phyloP scores from a whole-genome alignment of 2,329 filamentous ascomycete genomes.

The Onygena corvina region DNA sequence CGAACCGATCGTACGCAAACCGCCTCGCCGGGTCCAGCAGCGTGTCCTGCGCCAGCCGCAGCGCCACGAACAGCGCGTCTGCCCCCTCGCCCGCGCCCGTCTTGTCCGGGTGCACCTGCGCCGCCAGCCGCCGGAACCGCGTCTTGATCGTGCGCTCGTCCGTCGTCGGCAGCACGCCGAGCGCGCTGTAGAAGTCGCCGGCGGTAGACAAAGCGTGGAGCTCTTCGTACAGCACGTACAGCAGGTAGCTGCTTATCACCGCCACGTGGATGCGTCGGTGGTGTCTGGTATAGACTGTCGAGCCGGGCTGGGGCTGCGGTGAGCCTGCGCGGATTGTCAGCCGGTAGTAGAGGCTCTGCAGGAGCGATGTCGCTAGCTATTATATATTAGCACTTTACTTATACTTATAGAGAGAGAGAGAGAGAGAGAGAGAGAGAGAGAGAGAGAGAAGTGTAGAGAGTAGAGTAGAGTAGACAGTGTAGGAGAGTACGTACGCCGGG shows the following conservation, averaged over 20 bases:
- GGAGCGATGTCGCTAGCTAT: conserved; percentile 63
- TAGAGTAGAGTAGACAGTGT: background rate
- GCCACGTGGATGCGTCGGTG: conserved; percentile 70
- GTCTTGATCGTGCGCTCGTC: conserved; percentile 69
- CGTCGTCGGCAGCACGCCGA: conserved; percentile 57
- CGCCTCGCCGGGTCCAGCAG: conserved; percentile 62
- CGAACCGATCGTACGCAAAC: conserved; percentile 85
- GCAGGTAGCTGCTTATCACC: conserved; percentile 71
- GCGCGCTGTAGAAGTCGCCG: conserved; percentile 66
- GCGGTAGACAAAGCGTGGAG: conserved; percentile 62
- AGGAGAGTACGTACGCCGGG: conserved; percentile 40
- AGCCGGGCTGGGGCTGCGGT: conserved; percentile 56
- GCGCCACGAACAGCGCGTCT: conserved; percentile 58
- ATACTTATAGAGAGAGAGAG: too few species aligned
- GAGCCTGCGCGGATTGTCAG: conserved; percentile 82
- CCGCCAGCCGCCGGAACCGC: conserved; percentile 63
- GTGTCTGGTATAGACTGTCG: conserved; percentile 58
- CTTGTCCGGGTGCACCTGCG: conserved; percentile 75
- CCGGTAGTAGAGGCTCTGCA: conserved; percentile 74
- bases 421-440: background rate
- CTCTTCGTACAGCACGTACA: conserved; percentile 87
- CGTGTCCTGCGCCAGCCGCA: conserved; percentile 74
- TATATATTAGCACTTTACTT: conserved; percentile 8
- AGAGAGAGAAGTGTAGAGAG: background rate
- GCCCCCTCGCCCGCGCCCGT: conserved; percentile 19